Conservation (phyloP, 2,329 filamentous ascomycete genomes). For the Purpureocillium takamizusanense region DNA sequence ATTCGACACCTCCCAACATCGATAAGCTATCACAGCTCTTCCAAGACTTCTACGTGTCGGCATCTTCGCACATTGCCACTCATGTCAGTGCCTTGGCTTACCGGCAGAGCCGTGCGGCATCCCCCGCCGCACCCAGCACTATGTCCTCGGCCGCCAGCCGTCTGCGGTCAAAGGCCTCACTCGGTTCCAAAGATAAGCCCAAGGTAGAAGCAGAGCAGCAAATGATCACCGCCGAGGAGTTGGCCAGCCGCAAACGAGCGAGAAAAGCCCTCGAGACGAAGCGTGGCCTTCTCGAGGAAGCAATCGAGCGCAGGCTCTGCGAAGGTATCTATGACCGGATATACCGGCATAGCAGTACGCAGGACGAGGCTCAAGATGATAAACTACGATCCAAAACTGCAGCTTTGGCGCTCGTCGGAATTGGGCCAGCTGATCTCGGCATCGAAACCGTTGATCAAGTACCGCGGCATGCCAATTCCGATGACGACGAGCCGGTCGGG, state of each 20-base stretch:
- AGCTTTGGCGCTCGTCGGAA: constrained; percentile 81
- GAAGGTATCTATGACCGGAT: constrained; percentile 81
- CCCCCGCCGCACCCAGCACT: constrained; percentile 43
- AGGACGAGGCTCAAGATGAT: constrained; percentile 91
- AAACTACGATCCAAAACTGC: constrained; percentile 92
- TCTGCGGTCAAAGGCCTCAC: constrained; percentile 46
- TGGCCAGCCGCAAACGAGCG: constrained; percentile 69
- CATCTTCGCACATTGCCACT: constrained; percentile 73
- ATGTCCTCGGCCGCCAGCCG: constrained; percentile 47
- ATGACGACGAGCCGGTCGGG: constrained; percentile 52
- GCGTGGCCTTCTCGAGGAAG: constrained; percentile 71
- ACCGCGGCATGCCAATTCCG: constrained; percentile 46
- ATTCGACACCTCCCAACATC: constrained; percentile 73
- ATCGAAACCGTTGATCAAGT: constrained; percentile 57
- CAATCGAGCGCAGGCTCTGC: constrained; percentile 77
- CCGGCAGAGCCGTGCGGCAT: constrained; percentile 60
- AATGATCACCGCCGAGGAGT: constrained; percentile 85
- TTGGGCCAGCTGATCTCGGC: constrained; percentile 76
- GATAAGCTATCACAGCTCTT: constrained; percentile 79
- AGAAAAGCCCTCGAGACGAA: constrained; percentile 73
- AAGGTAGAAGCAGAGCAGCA: constrained; percentile 53
- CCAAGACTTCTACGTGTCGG: constrained; percentile 84
- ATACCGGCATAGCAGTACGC: constrained; percentile 82
- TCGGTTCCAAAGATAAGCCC: constrained; percentile 42
- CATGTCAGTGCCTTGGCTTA: constrained; percentile 76